Evolutionary conservation across 2,329 filamentous ascomycete species (phyloP), one percentile per base, ranked within the genome.

Genomic region (Paecilomyces niveus): DNA sequence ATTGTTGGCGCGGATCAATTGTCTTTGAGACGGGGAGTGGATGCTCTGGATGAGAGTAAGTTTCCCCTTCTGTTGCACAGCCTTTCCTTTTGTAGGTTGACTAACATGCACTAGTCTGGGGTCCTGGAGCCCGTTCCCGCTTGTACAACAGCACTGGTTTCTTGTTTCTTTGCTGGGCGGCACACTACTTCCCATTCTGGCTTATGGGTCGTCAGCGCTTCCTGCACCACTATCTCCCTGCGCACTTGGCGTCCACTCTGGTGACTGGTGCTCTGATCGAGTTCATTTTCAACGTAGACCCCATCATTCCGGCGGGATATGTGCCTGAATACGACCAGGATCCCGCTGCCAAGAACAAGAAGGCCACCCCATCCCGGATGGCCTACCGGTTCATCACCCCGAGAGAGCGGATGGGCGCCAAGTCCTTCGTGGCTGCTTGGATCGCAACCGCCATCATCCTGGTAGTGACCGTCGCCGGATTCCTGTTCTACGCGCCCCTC

Each of bases 61-160:
- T 88, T 51, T n/a, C 21, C 51, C 31, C 11, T 31, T 54, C 21
- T 50, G 35, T 39, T 29, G 3, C 29, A 15, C 50, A n/a, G 7
- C 15, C 15, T 45, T 45, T 45, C 35, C 18, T 4, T 10, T 7
- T 51, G 31, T n/a, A 24, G 57, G 24, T 59, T 52, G 10, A 32
- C 58, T 54, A 39, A 69, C 53, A 57, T 58, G 53, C 51, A 61
- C 54, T 60, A 80, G 74, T 76, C 56, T 77, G 74, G 74, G 76
- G 72, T 45, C 54, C 70, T 89, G 92, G 92, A 64, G 92, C 94
- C 31, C 92, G 94, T 64, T 92, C 90, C 24, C 92, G 92, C 63
- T 83, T 99, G 54, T 99, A 99, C 79, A 97, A 97, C 82, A 97
- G 92, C 57, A 97, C 94, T 0, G 94, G 94, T 24, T 99, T 99